Evolutionary conservation across 2,329 filamentous ascomycete species (phyloP).

Genomic region (Cladosporium sphaerospermum): DNA sequence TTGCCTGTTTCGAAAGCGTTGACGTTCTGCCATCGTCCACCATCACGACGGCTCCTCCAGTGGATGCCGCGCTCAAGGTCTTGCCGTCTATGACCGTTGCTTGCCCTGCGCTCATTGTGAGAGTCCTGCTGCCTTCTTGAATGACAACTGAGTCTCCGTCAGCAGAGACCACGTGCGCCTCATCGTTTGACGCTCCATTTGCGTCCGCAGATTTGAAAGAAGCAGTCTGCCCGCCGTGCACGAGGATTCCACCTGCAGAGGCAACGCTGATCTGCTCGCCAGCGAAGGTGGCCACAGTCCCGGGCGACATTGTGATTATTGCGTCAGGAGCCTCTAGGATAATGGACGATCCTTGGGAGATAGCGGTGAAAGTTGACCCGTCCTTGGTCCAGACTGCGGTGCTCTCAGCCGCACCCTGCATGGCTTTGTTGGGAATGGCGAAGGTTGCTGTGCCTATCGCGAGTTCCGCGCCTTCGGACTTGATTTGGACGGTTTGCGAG

Average conservation of each 20-base stretch:
- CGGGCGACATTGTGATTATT: not conserved
- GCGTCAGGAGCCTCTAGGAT: not conserved
- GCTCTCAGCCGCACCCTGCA: not conserved
- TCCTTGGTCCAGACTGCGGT: not conserved
- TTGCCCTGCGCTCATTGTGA: not conserved
- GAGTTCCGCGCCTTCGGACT: not conserved
- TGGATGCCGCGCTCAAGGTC: not conserved
- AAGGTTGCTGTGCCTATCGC: not conserved
- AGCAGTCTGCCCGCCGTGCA: not conserved
- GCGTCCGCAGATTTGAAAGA: not conserved
- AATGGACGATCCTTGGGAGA: not conserved
- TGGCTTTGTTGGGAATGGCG: not conserved
- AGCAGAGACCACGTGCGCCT: not conserved
- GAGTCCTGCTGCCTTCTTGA: not conserved
- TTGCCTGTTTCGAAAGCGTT: no score
- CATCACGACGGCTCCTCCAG: not conserved
- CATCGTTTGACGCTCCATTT: not conserved
- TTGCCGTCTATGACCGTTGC: not conserved
- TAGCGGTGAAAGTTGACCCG: not conserved
- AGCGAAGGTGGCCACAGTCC: not conserved
- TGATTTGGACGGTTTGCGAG: not conserved
- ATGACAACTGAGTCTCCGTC: not conserved
- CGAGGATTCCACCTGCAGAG: not conserved
- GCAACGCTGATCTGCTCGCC: not conserved
- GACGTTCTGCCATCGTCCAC: not conserved